Conservation (phyloP, 305 asterid species). For the Solanum hybrid region DNA sequence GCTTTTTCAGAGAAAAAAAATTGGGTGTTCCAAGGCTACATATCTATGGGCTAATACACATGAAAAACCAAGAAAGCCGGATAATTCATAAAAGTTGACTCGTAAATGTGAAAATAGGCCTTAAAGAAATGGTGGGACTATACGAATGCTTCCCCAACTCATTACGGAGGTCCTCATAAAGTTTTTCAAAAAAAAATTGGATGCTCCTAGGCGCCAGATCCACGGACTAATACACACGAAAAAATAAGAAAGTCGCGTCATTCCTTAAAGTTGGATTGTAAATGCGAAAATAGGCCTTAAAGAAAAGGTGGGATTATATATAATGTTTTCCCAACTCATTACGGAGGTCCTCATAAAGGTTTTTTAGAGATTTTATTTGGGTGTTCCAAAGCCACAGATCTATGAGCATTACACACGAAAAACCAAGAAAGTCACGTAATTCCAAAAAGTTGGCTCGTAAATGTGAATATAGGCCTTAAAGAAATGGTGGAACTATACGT, state of each 20-base stretch:
- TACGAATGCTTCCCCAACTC: too few species aligned
- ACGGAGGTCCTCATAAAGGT: not conserved
- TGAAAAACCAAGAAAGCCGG: too few species aligned
- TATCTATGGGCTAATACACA: too few species aligned
- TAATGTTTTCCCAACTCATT: not conserved
- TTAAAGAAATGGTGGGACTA: too few species aligned
- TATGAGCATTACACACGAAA: not conserved
- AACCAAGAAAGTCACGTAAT: not conserved
- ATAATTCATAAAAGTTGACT: too few species aligned
- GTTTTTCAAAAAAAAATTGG: not conserved
- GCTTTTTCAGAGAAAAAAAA: too few species aligned
- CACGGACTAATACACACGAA: not conserved
- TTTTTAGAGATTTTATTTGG: too few species aligned
- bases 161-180: too few species aligned
- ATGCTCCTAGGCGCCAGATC: not conserved
- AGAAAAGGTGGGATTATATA: too few species aligned
- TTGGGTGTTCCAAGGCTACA: too few species aligned
- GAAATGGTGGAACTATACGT: not conserved
- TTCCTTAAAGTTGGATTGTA: not conserved
- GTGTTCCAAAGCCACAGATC: not conserved
- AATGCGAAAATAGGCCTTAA: not conserved
- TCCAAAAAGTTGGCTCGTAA: not conserved
- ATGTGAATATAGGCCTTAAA: not conserved
- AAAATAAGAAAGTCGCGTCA: not conserved
- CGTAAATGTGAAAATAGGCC: not conserved